These are phyloP conservation scores for Hygrocybe punicea DNA, from an alignment of 768 basidiomycete species.

Conservation along the genomic window DNA sequence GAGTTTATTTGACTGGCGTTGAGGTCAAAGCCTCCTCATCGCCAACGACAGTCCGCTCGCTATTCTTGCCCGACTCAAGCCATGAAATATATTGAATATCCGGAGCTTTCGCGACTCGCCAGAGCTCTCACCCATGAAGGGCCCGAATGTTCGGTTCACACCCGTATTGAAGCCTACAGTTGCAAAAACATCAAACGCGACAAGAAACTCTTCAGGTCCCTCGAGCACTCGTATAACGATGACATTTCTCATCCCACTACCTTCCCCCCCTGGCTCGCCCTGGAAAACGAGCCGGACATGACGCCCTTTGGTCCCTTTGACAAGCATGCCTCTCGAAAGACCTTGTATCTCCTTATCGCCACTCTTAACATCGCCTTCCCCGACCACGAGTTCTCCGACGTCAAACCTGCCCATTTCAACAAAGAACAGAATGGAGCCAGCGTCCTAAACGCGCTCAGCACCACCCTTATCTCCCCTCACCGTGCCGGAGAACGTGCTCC, in stretches of 20 bases:
- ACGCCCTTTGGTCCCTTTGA: conserved; percentile 91
- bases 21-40: neutral
- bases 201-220: conserved; percentile 90
- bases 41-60: neutral
- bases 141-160: conserved; percentile 83
- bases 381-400: conserved; percentile 94
- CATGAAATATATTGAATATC: conserved; percentile 90
- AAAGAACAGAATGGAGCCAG: conserved; percentile 75
- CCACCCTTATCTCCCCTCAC: conserved; percentile 72
- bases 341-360: conserved; percentile 91
- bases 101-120: conserved; percentile 73
- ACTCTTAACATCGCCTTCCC: conserved; percentile 97
- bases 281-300: conserved; percentile 67
- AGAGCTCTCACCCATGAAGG: conserved; percentile 82
- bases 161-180: conserved; percentile 93
- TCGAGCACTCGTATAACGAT: conserved; percentile 84
- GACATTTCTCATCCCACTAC: conserved; percentile 82
- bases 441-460: conserved; percentile 82
- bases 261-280: conserved; percentile 72
- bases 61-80: conserved; percentile 1
- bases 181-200: conserved; percentile 97
- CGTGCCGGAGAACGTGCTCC: conserved; percentile 64
- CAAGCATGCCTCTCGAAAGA: conserved; percentile 81
- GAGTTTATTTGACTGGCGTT: neutral
- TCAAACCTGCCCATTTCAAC: conserved; percentile 85